Conservation (phyloP, 1,139 yeast genomes). For the Tardiomyces digboiensis region DNA sequence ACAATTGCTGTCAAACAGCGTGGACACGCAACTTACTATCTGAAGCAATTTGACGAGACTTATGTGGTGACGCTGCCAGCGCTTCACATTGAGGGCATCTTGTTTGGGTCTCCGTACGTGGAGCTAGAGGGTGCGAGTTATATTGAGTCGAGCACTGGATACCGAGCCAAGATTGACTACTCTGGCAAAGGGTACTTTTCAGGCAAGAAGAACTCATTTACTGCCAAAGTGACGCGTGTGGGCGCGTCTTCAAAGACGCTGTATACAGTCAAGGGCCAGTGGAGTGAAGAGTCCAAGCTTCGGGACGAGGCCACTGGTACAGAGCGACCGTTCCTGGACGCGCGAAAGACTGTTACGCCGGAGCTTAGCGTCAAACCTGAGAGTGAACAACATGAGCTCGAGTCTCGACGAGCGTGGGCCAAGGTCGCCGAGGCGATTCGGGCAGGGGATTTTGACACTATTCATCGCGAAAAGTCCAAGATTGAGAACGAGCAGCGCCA, state of each 20-base stretch:
- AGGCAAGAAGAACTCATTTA: constrained; percentile 92
- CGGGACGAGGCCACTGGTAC: constrained; percentile 25
- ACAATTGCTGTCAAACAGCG: constrained; percentile 78
- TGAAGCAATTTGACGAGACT: constrained; percentile 48
- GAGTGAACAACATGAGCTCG: constrained; percentile 65
- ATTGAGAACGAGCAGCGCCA: constrained; percentile 82
- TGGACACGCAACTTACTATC: constrained; percentile 77
- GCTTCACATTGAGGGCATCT: constrained; percentile 88
- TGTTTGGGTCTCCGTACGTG: constrained; percentile 84
- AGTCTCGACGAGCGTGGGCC: constrained; percentile 77
- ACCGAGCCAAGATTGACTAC: constrained; percentile 63
- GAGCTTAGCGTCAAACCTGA: constrained; percentile 66
- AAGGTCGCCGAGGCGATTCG: constrained; percentile 84
- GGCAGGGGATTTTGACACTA: constrained; percentile 60
- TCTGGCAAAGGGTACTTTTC: constrained; percentile 91
- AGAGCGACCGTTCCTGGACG: constrained; percentile 60
- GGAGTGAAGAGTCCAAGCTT: constrained; percentile 69
- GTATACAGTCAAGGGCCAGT: constrained; percentile 79
- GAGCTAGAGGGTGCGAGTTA: constrained; percentile 71
- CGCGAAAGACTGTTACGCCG: constrained; percentile 41
- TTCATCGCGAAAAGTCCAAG: constrained; percentile 61
- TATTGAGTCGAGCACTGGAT: constrained; percentile 78
- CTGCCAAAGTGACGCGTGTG: constrained; percentile 66
- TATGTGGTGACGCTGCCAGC: constrained; percentile 88
- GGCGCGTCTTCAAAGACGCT: constrained; percentile 51